Conservation (phyloP, 148 eudicot genomes). For the Rhododendron simsii region DNA sequence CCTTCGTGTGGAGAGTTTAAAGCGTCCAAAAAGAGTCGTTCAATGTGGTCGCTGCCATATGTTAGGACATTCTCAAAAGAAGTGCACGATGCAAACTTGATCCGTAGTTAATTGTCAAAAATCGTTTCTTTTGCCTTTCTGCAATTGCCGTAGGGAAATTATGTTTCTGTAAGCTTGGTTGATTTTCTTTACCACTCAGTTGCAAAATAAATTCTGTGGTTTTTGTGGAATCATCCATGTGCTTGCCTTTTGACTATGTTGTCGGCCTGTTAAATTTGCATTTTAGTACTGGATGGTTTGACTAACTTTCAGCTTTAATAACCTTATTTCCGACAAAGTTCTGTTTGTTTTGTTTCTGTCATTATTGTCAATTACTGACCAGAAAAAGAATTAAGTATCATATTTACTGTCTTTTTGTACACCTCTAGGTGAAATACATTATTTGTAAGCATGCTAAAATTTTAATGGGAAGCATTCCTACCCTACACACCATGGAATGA, state of each 20-base stretch:
- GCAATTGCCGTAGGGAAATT: constrained; percentile 9
- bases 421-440: background rate
- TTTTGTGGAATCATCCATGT: background rate
- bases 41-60: constrained; percentile 96
- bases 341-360: background rate
- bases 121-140: constrained; percentile 6
- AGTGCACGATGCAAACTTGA: constrained; percentile 77
- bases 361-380: background rate
- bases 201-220: constrained; percentile 5
- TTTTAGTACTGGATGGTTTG: background rate
- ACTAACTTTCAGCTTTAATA: background rate
- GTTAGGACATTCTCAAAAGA: constrained; percentile 97
- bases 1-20: constrained; percentile 79
- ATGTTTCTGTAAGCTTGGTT: constrained; percentile 13
- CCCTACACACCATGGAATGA: no score
- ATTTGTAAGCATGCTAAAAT: background rate
- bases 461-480: background rate
- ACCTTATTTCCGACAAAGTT: background rate
- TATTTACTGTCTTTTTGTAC: background rate
- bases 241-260: background rate
- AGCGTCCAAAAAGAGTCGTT: constrained; percentile 85
- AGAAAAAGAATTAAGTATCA: background rate
- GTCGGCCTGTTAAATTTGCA: background rate
- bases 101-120: background rate
- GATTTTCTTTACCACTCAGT: background rate